Conservation (phyloP, 2,329 filamentous ascomycete genomes). For the Cercospora zeina region DNA sequence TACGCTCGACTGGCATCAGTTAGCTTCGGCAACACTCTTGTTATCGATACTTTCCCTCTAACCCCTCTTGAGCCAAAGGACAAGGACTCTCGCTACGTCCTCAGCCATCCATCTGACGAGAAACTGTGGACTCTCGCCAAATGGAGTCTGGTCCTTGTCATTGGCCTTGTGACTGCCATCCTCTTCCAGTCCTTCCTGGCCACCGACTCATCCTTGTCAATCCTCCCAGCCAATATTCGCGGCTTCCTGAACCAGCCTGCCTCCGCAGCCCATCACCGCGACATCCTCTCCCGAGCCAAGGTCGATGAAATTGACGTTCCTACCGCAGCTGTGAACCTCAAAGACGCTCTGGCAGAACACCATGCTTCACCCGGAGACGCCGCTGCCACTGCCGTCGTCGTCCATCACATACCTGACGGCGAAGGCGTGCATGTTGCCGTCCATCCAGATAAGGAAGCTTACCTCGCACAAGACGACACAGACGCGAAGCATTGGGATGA, state of each 20-base stretch:
- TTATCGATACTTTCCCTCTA: constrained; percentile 77
- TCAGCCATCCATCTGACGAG: constrained; percentile 59
- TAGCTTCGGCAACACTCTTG: constrained; percentile 75
- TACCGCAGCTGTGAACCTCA: constrained; percentile 15
- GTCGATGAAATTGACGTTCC: constrained; percentile 14
- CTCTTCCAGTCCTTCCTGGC: constrained; percentile 64
- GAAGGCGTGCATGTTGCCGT: constrained; percentile 42
- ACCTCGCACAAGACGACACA: constrained; percentile 45
- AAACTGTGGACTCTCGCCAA: constrained; percentile 56
- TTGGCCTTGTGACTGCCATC: constrained; percentile 63
- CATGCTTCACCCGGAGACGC: constrained; percentile 29
- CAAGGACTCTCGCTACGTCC: constrained; percentile 64
- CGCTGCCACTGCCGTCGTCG: constrained; percentile 42
- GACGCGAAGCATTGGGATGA: constrained; percentile 69
- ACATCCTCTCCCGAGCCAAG: constrained; percentile 23
- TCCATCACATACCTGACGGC: constrained; percentile 41
- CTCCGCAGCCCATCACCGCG: constrained; percentile 19
- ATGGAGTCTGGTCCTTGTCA: constrained; percentile 59
- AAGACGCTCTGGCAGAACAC: constrained; percentile 26
- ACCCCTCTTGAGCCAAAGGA: constrained; percentile 51
- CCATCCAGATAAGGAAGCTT: constrained; percentile 43
- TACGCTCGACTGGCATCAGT: constrained; percentile 78
- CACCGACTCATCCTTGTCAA: constrained; percentile 22
- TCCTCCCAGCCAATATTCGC: constrained; percentile 54
- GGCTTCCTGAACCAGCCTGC: constrained; percentile 33